Conservation (phyloP, 805 yeast species). For the Ogataea chonburiensis region DNA sequence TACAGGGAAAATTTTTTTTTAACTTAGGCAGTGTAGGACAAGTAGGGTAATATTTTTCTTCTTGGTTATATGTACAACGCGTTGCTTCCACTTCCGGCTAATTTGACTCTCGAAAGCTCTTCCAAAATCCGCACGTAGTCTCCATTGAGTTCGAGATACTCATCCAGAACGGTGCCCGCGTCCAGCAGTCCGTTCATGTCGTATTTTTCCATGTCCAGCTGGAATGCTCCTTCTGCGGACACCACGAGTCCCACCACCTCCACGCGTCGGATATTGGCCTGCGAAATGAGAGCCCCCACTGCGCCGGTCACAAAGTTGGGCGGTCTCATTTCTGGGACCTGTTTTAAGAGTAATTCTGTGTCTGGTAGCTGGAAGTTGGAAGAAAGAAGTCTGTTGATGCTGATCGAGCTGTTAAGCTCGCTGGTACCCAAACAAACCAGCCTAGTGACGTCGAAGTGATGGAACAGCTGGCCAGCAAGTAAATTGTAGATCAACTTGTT, state of each 20-base stretch:
- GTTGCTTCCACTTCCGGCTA: slow-evolving; percentile 19
- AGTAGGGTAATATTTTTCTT: slow-evolving; percentile 11
- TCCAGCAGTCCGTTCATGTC: slow-evolving; percentile 43
- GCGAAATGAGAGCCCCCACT: slow-evolving; percentile 40
- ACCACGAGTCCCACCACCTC: slow-evolving; percentile 24
- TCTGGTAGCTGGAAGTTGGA: slow-evolving; percentile 3
- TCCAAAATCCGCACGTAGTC: slow-evolving; percentile 11
- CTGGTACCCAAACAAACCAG: slow-evolving; percentile 26
- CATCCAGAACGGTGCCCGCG: slow-evolving; percentile 23
- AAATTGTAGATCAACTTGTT: slow-evolving; percentile 28
- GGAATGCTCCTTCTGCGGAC: slow-evolving; percentile 48
- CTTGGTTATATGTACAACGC: slow-evolving; percentile 21
- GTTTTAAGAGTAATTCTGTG: slow-evolving; percentile 6
- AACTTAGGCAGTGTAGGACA: slow-evolving; percentile 9
- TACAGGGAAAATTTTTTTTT: slow-evolving; percentile 12
- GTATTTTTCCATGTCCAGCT: slow-evolving; percentile 43
- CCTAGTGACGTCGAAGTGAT: slow-evolving; percentile 10
- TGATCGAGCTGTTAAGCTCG: slow-evolving; percentile 22
- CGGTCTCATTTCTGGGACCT: slow-evolving; percentile 42
- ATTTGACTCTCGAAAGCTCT: slow-evolving; percentile 15
- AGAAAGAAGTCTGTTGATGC: slow-evolving; percentile 19
- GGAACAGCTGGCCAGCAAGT: slow-evolving; percentile 18
- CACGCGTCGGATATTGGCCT: slow-evolving; percentile 17
- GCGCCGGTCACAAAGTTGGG: slow-evolving; percentile 50
- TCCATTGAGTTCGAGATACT: slow-evolving; percentile 12